Percentiles rank a stretch among this genome's conserved stretches.
Evolutionary conservation across 2,329 filamentous ascomycete species (phyloP).

Genomic region (Trichoderma simmonsii): DNA sequence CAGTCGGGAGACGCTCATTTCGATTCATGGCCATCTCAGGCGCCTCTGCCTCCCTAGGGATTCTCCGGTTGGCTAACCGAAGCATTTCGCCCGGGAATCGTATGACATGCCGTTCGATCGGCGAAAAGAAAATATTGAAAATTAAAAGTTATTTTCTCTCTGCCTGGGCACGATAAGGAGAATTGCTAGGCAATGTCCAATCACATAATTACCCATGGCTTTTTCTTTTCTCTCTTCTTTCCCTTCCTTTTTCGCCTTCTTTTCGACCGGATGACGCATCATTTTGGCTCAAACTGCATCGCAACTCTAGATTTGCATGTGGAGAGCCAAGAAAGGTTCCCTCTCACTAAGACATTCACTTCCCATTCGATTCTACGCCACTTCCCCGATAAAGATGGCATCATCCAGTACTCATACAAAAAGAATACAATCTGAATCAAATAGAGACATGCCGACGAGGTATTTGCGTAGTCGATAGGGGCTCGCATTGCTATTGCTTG

Average conservation of each 20-base stretch:
- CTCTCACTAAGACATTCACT: background rate
- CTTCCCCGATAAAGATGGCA: background rate
- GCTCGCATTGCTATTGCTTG: background rate
- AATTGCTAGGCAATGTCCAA: background rate
- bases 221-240: background rate
- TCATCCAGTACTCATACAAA: background rate
- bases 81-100: background rate
- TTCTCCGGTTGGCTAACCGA: background rate
- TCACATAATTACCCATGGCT: background rate
- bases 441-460: background rate
- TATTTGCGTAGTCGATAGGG: background rate
- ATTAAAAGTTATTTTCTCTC: background rate
- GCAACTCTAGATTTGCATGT: background rate
- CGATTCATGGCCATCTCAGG: background rate
- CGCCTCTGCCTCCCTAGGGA: background rate
- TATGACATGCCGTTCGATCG: constrained; percentile 9
- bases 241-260: too few relatives aligned
- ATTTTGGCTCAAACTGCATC: background rate
- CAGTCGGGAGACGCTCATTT: background rate
- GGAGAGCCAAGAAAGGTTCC: background rate
- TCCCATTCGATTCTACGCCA: background rate
- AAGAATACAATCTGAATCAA: background rate
- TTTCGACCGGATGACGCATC: background rate
- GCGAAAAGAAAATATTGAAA: background rate
- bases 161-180: background rate